phyloP scores from a whole-genome alignment of 192 early-diverging fungal species.

The Haplosporangium gracile region DNA sequence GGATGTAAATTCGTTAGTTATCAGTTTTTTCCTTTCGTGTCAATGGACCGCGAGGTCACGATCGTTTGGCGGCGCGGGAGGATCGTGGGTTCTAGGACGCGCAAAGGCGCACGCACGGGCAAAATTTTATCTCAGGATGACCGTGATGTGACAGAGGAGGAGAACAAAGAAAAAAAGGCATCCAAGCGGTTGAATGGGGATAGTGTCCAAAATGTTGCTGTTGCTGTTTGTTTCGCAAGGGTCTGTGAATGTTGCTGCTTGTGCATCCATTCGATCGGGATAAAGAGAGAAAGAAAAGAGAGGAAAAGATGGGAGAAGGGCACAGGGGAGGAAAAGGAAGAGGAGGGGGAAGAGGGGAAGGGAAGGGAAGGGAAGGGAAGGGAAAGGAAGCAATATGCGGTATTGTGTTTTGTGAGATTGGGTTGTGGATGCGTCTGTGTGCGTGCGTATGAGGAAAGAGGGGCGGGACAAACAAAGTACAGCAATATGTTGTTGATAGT shows the following conservation, averaged over 20 bases:
- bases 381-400: neutral
- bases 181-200: neutral
- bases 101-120: conserved; percentile 32
- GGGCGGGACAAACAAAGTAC: neutral
- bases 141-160: neutral
- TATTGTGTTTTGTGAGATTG: neutral
- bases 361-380: neutral
- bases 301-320: neutral
- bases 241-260: neutral
- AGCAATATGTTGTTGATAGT: neutral
- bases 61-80: neutral
- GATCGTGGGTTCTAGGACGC: neutral
- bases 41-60: neutral
- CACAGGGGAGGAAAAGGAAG: neutral
- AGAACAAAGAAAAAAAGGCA: neutral
- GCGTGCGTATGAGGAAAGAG: neutral
- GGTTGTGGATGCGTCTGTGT: neutral
- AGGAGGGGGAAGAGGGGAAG: neutral
- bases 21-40: neutral
- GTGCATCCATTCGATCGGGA: neutral
- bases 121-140: conserved; percentile 12
- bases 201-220: neutral
- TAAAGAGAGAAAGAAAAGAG: neutral
- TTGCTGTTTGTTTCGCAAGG: neutral
- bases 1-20: neutral